These are phyloP conservation scores for Boletus rubroflammeus DNA, from an alignment of 768 basidiomycete genomes.

Conservation along the genomic window DNA sequence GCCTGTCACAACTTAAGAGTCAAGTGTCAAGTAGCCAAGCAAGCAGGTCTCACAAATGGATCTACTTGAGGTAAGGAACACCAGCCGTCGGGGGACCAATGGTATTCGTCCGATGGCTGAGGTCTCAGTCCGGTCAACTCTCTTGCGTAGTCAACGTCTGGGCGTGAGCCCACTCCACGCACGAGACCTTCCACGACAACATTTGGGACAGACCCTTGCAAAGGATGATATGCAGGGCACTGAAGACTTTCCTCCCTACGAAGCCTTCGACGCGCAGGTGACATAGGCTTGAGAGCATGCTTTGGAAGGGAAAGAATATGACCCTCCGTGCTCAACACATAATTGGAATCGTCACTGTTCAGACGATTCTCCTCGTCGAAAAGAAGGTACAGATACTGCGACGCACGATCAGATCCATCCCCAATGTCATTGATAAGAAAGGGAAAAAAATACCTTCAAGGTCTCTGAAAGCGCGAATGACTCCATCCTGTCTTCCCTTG, in stretches of 20 bases:
- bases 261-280: slow-evolving; percentile 55
- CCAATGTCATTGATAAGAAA: background rate
- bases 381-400: slow-evolving; percentile 85
- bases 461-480: slow-evolving; percentile 94
- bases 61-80: slow-evolving; percentile 69
- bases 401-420: background rate
- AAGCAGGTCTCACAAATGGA: slow-evolving; percentile 52
- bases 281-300: slow-evolving; percentile 51
- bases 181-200: slow-evolving; percentile 46
- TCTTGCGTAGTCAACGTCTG: slow-evolving; percentile 80
- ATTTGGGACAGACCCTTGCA: slow-evolving; percentile 31
- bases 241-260: slow-evolving; percentile 64
- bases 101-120: slow-evolving; percentile 45
- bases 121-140: slow-evolving; percentile 56
- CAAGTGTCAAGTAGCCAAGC: background rate
- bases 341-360: slow-evolving; percentile 75
- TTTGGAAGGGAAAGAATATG: slow-evolving; percentile 73
- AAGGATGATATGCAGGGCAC: slow-evolving; percentile 67
- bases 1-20: slow-evolving; percentile 42
- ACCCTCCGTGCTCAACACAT: slow-evolving; percentile 94
- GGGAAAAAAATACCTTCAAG: slow-evolving; percentile 58
- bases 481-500: slow-evolving; percentile 93
- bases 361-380: slow-evolving; percentile 84
- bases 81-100: slow-evolving; percentile 71
- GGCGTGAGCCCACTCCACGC: slow-evolving; percentile 66